Evolutionary conservation across 495 filamentous ascomycete genomes (phyloP), one percentile per base, ranked within the genome.

Genomic region (Glonium stellatum): DNA sequence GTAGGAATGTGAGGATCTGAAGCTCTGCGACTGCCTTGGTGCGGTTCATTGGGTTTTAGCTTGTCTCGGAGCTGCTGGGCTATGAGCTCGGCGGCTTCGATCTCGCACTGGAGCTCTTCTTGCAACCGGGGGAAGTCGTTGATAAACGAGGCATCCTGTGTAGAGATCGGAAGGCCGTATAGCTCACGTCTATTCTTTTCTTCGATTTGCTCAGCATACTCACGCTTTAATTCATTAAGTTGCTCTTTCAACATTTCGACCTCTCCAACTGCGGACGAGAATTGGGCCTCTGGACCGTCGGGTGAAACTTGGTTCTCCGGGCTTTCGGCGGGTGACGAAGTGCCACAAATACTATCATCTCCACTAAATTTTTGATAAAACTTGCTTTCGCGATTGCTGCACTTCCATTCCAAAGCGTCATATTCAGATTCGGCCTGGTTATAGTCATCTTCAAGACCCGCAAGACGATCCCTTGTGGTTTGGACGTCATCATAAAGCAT

Each of bases 391-490:
- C 42, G 31, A 23, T 60, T 35, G 31, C 35, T 60, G 42, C 37
- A 60, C 10, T 27, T 22, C 57, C 57, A 60, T 21, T 60, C 57
- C 4, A 46, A 31, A 15, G 25, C 15, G 22, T 34, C 35, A 18
- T 42, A 60, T 18, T 25, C n/a, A 1, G 22, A 36, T 22, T 60
- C 48, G 12, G 48, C 57, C 22, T 60, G 19, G 48, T 27, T 19
- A 41, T 54, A 60, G 21, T 46, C 48, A 21, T 52, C 57, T 50
- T 60, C 57, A 1, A 60, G 9, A 13, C 36, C n/a, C 5, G 48
- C 57, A 19, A 54, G 34, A 15, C 3, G 15, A 54, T 60, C 57
- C 34, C 49, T 48, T 5, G 48, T 31, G 11, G 3, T 22, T 51
- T 51, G 48, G 25, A 51, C 48, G 21, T 22, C 13, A 6, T 23